These are phyloP conservation scores for Diaporthe sp. DNA, from an alignment of 2,329 filamentous ascomycete genomes.

Conservation along the genomic window DNA sequence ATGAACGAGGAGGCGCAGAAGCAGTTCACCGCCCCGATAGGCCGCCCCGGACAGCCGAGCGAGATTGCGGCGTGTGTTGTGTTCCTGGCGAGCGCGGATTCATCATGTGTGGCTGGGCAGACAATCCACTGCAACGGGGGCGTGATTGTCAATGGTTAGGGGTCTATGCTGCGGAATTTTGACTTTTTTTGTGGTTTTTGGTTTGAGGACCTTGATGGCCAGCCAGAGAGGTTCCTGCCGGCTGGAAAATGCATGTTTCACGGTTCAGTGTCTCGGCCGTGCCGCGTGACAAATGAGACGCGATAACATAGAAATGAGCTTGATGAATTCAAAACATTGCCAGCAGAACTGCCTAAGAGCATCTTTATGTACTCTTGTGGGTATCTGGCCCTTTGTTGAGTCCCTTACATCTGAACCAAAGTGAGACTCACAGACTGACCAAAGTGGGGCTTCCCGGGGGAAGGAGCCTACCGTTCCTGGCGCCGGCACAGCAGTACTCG, in stretches of 20 bases:
- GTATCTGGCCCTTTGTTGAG: neutral
- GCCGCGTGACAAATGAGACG: conserved; percentile 16
- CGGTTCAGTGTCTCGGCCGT: conserved; percentile 1
- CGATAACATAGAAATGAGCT: neutral
- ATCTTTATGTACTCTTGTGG: neutral
- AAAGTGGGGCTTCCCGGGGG: neutral
- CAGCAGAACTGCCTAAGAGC: neutral
- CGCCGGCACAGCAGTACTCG: neutral
- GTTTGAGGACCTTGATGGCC: conserved; percentile 32
- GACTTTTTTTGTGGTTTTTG: conserved; percentile 1
- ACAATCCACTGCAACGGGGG: conserved; percentile 68
- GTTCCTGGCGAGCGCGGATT: conserved; percentile 82
- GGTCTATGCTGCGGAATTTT: conserved; percentile 1
- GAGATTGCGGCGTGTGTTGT: conserved; percentile 88
- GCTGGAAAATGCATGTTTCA: conserved; percentile 20
- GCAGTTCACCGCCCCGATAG: conserved; percentile 81
- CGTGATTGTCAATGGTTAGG: conserved; percentile 62
- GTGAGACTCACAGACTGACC: neutral
- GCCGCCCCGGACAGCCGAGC: conserved; percentile 81
- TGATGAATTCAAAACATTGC: neutral
- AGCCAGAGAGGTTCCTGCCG: conserved; percentile 13
- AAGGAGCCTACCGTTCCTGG: neutral
- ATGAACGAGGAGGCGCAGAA: conserved; percentile 80
- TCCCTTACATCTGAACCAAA: neutral
- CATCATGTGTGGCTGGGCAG: conserved; percentile 81